Conservation (phyloP, 345 rosid species). For the Crucihimalaya himalaica region DNA sequence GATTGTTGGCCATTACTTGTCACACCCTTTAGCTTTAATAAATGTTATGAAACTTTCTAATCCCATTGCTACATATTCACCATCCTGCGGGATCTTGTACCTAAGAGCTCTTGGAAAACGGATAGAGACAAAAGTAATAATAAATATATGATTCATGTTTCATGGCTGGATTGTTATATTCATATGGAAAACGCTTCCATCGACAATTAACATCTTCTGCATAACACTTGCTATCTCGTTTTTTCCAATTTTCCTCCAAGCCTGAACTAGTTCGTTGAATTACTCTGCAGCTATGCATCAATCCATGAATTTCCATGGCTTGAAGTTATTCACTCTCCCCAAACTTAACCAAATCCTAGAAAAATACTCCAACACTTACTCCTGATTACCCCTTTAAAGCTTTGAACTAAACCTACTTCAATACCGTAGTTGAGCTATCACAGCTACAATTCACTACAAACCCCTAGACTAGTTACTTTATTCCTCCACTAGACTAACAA, state of each 20-base stretch:
- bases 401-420: background rate
- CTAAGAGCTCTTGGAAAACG: conserved; percentile 25
- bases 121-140: conserved; percentile 3
- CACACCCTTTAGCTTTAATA: conserved; percentile 22
- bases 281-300: background rate
- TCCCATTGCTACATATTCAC: conserved; percentile 21
- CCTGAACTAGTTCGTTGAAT: background rate
- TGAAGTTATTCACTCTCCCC: background rate
- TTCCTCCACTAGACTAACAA: conserved; percentile 1
- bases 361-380: background rate
- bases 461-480: conserved; percentile 3
- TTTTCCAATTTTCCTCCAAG: background rate
- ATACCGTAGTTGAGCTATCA: background rate
- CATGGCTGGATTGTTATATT: conserved; percentile 14
- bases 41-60: conserved; percentile 5
- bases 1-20: conserved; percentile 19
- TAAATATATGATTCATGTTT: conserved; percentile 22
- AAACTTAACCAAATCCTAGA: background rate
- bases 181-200: conserved; percentile 18
- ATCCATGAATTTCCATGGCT: background rate
- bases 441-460: conserved; percentile 4
- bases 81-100: conserved; percentile 26
- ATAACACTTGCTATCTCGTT: background rate
- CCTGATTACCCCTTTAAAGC: background rate
- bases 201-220: background rate